A percentile compares a stretch with the other conserved stretches of the same genome.
Conservation (phyloP, 805 yeast genomes). For the Candida quercuum region DNA sequence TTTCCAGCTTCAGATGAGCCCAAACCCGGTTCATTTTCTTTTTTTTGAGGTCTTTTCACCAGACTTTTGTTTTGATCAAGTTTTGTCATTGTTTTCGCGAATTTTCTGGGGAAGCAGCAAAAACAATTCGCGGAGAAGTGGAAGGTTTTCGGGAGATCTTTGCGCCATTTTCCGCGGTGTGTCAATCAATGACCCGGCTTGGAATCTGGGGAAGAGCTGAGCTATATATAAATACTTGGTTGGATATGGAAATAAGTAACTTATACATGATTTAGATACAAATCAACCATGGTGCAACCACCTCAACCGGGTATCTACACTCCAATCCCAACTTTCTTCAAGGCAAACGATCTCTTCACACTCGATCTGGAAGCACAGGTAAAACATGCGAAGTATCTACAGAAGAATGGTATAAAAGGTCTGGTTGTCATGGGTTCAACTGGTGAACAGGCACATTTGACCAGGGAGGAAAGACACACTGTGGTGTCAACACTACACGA, state of each 20-base stretch:
- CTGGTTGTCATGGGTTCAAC: slow-evolving; percentile 48
- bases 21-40: too few relatives aligned
- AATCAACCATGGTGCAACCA: slow-evolving; percentile 14
- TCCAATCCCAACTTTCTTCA: slow-evolving; percentile 52
- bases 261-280: too few relatives aligned
- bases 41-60: too few relatives aligned
- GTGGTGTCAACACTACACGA: slow-evolving; percentile 29
- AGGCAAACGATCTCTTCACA: slow-evolving; percentile 29
- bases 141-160: too few relatives aligned
- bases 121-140: too few relatives aligned
- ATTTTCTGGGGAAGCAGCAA: too few relatives aligned
- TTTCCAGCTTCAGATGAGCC: too few relatives aligned
- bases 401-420: slow-evolving; percentile 41
- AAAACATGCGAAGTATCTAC: slow-evolving; percentile 37
- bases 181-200: too few relatives aligned
- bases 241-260: too few relatives aligned
- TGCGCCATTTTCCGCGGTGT: neutral
- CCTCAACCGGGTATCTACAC: slow-evolving; percentile 42
- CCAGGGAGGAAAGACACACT: slow-evolving; percentile 37
- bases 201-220: too few relatives aligned
- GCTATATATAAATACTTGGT: neutral
- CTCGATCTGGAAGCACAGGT: slow-evolving; percentile 42
- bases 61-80: too few relatives aligned
- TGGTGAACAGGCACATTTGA: slow-evolving; percentile 49
- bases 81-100: too few relatives aligned